Conservation (phyloP, 768 basidiomycete genomes). For the Myochromella boudieri region DNA sequence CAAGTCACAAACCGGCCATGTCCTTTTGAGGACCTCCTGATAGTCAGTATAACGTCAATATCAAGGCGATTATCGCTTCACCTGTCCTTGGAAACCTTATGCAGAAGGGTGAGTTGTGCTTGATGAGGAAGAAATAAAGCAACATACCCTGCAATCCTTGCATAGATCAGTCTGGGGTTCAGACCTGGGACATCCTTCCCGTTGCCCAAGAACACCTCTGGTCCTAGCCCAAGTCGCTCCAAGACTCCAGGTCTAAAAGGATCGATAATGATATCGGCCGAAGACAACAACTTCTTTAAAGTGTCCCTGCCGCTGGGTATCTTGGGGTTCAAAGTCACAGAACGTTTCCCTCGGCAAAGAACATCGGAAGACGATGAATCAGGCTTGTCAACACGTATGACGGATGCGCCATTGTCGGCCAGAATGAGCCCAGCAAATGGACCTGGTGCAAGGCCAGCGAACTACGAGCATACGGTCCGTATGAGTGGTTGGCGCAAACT, state of each 20-base stretch:
- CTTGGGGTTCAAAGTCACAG: conserved; percentile 72
- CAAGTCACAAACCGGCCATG: conserved; percentile 63
- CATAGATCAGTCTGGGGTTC: conserved; percentile 69
- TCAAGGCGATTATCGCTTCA: conserved; percentile 18
- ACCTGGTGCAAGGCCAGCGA: conserved; percentile 80
- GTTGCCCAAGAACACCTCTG: conserved; percentile 64
- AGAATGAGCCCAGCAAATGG: conserved; percentile 79
- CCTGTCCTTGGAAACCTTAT: conserved; percentile 63
- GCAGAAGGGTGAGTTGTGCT: neutral
- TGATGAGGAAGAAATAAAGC: neutral
- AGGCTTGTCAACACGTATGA: conserved; percentile 74
- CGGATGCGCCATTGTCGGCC: conserved; percentile 77
- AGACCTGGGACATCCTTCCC: conserved; percentile 41
- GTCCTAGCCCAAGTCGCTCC: conserved; percentile 75
- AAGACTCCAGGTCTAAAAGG: conserved; percentile 83
- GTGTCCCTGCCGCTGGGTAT: conserved; percentile 52
- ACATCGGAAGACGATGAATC: conserved; percentile 42
- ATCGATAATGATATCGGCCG: conserved; percentile 82
- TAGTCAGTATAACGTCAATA: conserved; percentile 15
- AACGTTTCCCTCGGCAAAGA: conserved; percentile 73
- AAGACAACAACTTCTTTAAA: conserved; percentile 54
- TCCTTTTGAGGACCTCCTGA: conserved; percentile 61
- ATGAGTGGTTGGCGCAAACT: neutral
- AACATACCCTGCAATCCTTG: conserved; percentile 72
- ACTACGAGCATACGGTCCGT: conserved; percentile 38